Conservation (phyloP, 345 rosid species). For the Populus deltoides region DNA sequence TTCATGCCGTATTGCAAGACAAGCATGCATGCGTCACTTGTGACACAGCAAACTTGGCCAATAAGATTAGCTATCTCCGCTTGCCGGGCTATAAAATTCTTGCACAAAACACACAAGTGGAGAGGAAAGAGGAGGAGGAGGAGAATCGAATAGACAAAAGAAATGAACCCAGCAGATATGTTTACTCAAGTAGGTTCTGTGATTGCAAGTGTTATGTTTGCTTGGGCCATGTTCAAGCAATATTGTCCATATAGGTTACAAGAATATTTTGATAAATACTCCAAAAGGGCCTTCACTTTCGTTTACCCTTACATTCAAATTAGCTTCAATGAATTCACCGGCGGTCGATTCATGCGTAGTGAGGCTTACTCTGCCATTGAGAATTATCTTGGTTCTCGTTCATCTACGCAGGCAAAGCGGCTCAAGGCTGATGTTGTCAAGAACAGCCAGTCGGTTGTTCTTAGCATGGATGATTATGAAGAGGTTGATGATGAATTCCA, state of each 20-base stretch:
- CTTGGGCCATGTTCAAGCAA: not conserved
- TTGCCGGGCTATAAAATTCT: not conserved
- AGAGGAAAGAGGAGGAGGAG: not conserved
- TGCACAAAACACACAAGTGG: not conserved
- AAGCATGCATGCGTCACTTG: too few relatives aligned
- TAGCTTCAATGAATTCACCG: slow-evolving; percentile 2
- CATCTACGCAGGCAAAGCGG: not conserved
- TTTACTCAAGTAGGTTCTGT: not conserved
- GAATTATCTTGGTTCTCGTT: not conserved
- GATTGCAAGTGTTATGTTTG: not conserved
- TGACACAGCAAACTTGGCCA: not conserved
- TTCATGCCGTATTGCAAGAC: too few relatives aligned
- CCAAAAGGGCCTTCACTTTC: slow-evolving; percentile 1
- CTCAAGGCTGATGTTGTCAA: slow-evolving; percentile 5
- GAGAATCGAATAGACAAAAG: not conserved
- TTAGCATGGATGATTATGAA: slow-evolving; percentile 3
- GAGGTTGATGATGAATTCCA: not conserved
- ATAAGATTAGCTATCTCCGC: not conserved
- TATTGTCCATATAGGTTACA: not conserved
- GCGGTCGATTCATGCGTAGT: not conserved
- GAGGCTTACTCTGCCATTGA: slow-evolving; percentile 2
- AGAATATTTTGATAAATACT: not conserved
- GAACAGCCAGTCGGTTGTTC: slow-evolving; percentile 3
- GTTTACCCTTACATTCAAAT: slow-evolving; percentile 3
- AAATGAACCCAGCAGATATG: not conserved